Evolutionary conservation across 2,329 filamentous ascomycete genomes (phyloP).

Genomic region (Cordyceps farinosa): DNA sequence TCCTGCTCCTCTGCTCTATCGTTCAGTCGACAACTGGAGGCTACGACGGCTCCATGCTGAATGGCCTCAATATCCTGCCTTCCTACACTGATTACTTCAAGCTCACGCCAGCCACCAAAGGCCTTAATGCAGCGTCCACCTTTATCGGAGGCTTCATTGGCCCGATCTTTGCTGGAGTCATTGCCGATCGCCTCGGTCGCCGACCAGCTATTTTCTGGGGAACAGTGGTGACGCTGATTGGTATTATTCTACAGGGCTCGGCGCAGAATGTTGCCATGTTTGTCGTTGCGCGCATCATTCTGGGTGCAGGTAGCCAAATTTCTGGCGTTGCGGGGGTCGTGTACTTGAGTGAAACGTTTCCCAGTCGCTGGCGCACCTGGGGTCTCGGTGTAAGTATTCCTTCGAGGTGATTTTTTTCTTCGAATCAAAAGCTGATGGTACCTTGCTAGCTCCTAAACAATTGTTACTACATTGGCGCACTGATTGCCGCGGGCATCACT

Average conservation of each 20-base stretch:
- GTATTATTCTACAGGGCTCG: slow-evolving; percentile 44
- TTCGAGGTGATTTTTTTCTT: neutral
- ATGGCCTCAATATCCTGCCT: slow-evolving; percentile 55
- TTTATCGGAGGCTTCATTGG: slow-evolving; percentile 49
- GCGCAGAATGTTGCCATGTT: slow-evolving; percentile 52
- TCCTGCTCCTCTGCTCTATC: slow-evolving; percentile 42
- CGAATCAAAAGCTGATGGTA: neutral
- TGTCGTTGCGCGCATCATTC: slow-evolving; percentile 42
- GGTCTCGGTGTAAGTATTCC: slow-evolving; percentile 22
- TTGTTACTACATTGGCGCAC: slow-evolving; percentile 36
- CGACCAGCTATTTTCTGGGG: slow-evolving; percentile 46
- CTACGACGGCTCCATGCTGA: slow-evolving; percentile 51
- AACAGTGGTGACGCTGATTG: slow-evolving; percentile 37
- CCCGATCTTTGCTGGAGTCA: slow-evolving; percentile 38
- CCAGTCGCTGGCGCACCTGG: slow-evolving; percentile 26
- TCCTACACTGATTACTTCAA: slow-evolving; percentile 54
- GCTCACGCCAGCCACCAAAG: slow-evolving; percentile 49
- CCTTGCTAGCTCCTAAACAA: slow-evolving; percentile 24
- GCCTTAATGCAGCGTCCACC: slow-evolving; percentile 53
- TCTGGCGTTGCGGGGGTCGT: slow-evolving; percentile 42
- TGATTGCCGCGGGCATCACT: slow-evolving; percentile 46
- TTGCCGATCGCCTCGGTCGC: slow-evolving; percentile 41
- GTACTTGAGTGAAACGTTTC: slow-evolving; percentile 48
- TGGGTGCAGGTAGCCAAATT: slow-evolving; percentile 44
- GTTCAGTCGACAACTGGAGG: slow-evolving; percentile 37